Evolutionary conservation across 2,329 filamentous ascomycete genomes (phyloP).

Genomic region (Pseudogymnoascus sp.): DNA sequence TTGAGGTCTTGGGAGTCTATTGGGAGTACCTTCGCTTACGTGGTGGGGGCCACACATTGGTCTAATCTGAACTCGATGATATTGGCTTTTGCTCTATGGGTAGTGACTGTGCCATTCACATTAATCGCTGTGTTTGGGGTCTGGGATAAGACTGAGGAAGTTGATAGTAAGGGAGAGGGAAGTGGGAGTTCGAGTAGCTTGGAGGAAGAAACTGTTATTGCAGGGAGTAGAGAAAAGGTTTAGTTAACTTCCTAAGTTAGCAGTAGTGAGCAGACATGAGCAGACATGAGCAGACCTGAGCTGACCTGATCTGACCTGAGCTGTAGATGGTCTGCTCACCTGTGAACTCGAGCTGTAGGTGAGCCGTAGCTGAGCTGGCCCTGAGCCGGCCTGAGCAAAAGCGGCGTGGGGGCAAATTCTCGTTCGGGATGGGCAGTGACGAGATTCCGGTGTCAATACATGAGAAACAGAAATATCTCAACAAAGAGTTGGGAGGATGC

Average conservation of each 20-base stretch:
- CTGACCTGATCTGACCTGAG: too few species aligned
- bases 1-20: slow-evolving; percentile 29
- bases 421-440: too few species aligned
- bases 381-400: too few species aligned
- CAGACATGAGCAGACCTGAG: too few species aligned
- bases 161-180: background rate
- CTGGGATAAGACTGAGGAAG: background rate
- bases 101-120: slow-evolving; percentile 19
- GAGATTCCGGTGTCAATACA: too few species aligned
- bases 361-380: background rate
- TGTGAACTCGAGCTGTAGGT: too few species aligned
- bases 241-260: background rate
- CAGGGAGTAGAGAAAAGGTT: background rate
- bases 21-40: slow-evolving; percentile 28
- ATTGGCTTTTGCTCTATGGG: slow-evolving; percentile 27
- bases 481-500: too few species aligned
- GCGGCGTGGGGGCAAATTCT: too few species aligned
- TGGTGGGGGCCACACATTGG: slow-evolving; percentile 27
- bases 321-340: too few species aligned
- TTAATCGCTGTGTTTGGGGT: background rate
- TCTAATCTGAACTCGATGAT: slow-evolving; percentile 28
- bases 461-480: background rate
- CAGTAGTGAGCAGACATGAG: background rate
- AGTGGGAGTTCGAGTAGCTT: background rate
- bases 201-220: background rate